Percentiles rank a stretch among this genome's conserved stretches.
These are phyloP conservation scores for Gynandropsis gynandra DNA, from an alignment of 345 rosid genomes.

Conservation along the genomic window DNA sequence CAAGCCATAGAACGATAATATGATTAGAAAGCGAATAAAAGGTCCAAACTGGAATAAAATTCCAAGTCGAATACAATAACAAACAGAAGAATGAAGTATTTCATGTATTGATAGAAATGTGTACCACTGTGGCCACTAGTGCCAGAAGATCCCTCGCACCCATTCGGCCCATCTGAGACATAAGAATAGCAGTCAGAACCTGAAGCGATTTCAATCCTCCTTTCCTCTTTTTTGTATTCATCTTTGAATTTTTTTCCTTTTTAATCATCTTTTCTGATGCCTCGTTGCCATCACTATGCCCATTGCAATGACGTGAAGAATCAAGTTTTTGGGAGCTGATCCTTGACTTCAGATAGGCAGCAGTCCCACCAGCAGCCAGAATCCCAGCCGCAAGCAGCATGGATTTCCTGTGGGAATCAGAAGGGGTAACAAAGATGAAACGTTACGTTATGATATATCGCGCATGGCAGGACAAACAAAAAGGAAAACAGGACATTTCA, in stretches of 20 bases:
- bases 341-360: slow-evolving; percentile 64
- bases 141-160: slow-evolving; percentile 86
- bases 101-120: slow-evolving; percentile 19
- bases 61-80: slow-evolving; percentile 2
- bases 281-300: slow-evolving; percentile 38
- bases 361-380: slow-evolving; percentile 80
- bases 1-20: slow-evolving; percentile 4
- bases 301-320: slow-evolving; percentile 42
- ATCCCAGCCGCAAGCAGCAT: slow-evolving; percentile 76
- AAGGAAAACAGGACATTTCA: background rate
- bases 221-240: slow-evolving; percentile 45
- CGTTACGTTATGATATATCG: background rate
- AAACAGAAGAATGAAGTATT: background rate
- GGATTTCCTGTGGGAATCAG: slow-evolving; percentile 46
- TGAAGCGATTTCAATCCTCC: slow-evolving; percentile 72
- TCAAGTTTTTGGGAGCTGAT: slow-evolving; percentile 29
- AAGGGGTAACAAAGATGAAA: background rate
- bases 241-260: slow-evolving; percentile 33
- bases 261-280: slow-evolving; percentile 29
- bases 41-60: slow-evolving; percentile 6
- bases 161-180: slow-evolving; percentile 72
- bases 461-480: background rate
- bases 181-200: slow-evolving; percentile 64
- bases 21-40: background rate
- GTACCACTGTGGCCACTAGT: slow-evolving; percentile 69